Evolutionary conservation across 306 rosid species (phyloP).

Genomic region (Lathyrus aphaca): DNA sequence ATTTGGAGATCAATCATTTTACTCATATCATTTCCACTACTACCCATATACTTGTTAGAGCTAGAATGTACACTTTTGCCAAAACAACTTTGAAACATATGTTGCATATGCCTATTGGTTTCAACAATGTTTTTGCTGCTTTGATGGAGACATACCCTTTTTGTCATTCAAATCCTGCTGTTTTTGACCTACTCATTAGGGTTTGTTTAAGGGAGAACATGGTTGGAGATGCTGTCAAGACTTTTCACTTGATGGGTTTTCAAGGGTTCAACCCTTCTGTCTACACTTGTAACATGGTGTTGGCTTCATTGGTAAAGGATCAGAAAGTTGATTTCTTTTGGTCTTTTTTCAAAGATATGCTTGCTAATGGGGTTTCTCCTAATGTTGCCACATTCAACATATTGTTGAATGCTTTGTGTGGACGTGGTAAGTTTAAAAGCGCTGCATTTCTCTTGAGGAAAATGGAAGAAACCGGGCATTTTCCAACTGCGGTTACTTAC

Average conservation of each 20-base stretch:
- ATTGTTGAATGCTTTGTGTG: constrained; percentile 61
- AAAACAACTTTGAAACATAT: constrained; percentile 57
- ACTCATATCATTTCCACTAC: constrained; percentile 64
- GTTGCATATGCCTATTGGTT: constrained; percentile 50
- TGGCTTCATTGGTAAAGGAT: constrained; percentile 66
- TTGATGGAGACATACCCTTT: constrained; percentile 72
- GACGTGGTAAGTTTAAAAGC: constrained; percentile 62
- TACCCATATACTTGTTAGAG: constrained; percentile 72
- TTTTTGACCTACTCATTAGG: constrained; percentile 72
- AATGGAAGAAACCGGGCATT: constrained; percentile 67
- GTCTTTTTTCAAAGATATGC: constrained; percentile 72
- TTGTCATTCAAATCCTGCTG: constrained; percentile 80
- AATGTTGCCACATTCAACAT: constrained; percentile 70
- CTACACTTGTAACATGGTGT: constrained; percentile 75
- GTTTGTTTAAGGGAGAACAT: constrained; percentile 61
- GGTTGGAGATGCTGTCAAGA: constrained; percentile 61
- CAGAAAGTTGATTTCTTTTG: constrained; percentile 50
- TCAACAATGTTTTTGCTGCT: constrained; percentile 55
- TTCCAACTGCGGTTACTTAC: constrained; percentile 61
- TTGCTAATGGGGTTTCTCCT: constrained; percentile 56
- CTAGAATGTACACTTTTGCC: constrained; percentile 71
- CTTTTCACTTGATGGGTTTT: constrained; percentile 62
- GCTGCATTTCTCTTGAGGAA: constrained; percentile 58
- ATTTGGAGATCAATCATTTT: constrained; percentile 64
- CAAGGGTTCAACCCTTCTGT: constrained; percentile 71